These are phyloP conservation scores for Auricularia auricula-judae DNA, from an alignment of 768 basidiomycete species.

Conservation along the genomic window DNA sequence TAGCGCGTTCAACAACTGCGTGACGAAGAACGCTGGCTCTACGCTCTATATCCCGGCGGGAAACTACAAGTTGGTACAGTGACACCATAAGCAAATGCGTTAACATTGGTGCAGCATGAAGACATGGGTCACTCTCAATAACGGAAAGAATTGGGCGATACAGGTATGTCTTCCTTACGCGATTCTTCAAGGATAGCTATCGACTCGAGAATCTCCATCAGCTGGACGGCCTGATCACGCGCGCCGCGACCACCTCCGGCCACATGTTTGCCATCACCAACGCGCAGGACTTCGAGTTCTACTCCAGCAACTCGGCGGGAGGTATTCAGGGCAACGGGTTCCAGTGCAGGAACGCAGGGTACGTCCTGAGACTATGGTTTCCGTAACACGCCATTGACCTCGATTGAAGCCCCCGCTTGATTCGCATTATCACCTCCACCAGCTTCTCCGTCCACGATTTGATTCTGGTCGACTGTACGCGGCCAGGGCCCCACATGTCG, in stretches of 20 bases:
- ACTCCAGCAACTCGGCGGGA: constrained; percentile 18
- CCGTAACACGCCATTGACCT: too few species aligned
- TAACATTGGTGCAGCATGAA: constrained; percentile 10
- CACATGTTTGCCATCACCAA: constrained; percentile 22
- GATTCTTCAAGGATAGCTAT: not conserved
- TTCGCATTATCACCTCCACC: constrained; percentile 13
- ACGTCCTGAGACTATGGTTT: not conserved
- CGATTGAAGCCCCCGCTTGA: not conserved
- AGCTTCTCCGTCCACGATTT: constrained; percentile 22
- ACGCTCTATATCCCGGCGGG: constrained; percentile 16
- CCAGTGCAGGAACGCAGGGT: constrained; percentile 21
- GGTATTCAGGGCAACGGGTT: constrained; percentile 21
- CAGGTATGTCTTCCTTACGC: constrained; percentile 3
- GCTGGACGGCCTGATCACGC: constrained; percentile 21
- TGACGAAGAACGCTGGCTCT: constrained; percentile 13
- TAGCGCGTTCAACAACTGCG: constrained; percentile 19
- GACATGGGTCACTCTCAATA: constrained; percentile 20
- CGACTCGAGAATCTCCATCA: not conserved
- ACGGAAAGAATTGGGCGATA: constrained; percentile 18
- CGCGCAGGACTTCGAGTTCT: constrained; percentile 22
- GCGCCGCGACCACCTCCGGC: constrained; percentile 15
- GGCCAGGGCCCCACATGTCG: too few species aligned
- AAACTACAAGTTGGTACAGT: constrained; percentile 10
- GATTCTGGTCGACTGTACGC: constrained; percentile 19
- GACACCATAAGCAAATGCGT: not conserved